These are phyloP conservation scores for Neonectria sp. DNA, from an alignment of 2,329 filamentous ascomycete genomes.

Conservation along the genomic window DNA sequence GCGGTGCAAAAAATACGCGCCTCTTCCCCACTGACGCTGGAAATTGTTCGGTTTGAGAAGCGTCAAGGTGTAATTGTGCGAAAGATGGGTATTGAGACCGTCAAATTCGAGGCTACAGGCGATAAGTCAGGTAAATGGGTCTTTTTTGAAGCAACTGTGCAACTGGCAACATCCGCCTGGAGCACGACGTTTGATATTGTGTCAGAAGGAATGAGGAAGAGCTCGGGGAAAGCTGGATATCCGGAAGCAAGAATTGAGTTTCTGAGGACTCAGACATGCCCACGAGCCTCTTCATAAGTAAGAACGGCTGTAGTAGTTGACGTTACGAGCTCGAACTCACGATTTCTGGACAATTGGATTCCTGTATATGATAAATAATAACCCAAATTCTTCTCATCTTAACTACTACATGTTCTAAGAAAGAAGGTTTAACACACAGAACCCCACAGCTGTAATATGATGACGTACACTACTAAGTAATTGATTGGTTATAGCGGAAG, in stretches of 20 bases:
- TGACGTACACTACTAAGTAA: no score
- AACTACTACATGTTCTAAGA: no score
- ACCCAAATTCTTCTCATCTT: no score
- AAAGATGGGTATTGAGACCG: slow-evolving; percentile 7
- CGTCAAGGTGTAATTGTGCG: slow-evolving; percentile 17
- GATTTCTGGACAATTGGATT: no score
- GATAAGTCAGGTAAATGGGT: slow-evolving; percentile 19
- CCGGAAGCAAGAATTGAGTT: slow-evolving; percentile 27
- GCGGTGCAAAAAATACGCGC: slow-evolving; percentile 7
- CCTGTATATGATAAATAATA: no score
- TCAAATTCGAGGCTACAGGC: slow-evolving; percentile 17
- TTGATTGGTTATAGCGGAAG: no score
- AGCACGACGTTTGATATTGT: slow-evolving; percentile 35
- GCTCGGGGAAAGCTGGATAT: neutral
- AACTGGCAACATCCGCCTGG: slow-evolving; percentile 25
- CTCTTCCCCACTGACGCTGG: slow-evolving; percentile 17
- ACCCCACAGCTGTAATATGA: no score
- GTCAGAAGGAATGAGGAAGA: slow-evolving; percentile 11
- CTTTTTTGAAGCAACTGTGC: slow-evolving; percentile 21
- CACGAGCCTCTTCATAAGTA: slow-evolving; percentile 5
- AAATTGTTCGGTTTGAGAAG: slow-evolving; percentile 26
- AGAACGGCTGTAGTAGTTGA: neutral
- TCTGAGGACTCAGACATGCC: slow-evolving; percentile 30
- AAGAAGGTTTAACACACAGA: no score
- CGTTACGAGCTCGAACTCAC: neutral